Percentiles rank a stretch among this genome's conserved stretches.
These are phyloP conservation scores for Acrodontium crateriforme DNA, from an alignment of 2,329 filamentous ascomycete genomes.

Conservation along the genomic window DNA sequence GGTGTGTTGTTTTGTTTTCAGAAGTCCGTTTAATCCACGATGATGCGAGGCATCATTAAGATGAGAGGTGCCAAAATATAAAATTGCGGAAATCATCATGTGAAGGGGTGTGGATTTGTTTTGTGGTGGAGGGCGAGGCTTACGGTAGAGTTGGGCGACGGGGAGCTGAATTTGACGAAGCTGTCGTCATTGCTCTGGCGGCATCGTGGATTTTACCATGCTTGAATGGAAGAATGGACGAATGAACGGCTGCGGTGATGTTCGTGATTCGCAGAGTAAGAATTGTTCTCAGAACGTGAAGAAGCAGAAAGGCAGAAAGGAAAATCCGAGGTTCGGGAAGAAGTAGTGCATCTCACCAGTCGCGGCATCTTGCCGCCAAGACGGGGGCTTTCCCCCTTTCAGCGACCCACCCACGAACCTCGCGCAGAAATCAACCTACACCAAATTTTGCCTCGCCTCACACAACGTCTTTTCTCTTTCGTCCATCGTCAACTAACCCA, in stretches of 20 bases:
- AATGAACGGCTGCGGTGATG: too few species aligned
- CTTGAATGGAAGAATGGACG: too few species aligned
- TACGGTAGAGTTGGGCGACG: neutral
- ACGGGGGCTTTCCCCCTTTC: too few species aligned
- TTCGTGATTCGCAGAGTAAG: too few species aligned
- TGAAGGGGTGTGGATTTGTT: conserved; percentile 18
- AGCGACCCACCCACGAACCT: too few species aligned
- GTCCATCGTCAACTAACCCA: conserved; percentile 8
- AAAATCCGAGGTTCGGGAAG: too few species aligned
- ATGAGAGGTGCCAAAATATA: conserved; percentile 98
- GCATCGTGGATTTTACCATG: neutral
- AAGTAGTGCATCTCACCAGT: conserved; percentile 3
- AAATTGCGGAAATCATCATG: conserved; percentile 60
- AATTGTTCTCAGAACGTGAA: too few species aligned
- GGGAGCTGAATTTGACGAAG: conserved; percentile 2
- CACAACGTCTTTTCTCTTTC: neutral
- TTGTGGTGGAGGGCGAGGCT: too few species aligned
- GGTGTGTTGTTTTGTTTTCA: too few species aligned
- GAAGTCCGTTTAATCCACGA: conserved; percentile 82
- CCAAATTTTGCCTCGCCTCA: conserved; percentile 1
- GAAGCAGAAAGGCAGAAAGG: too few species aligned
- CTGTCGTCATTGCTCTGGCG: neutral
- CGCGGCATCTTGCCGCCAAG: conserved; percentile 6
- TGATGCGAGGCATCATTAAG: conserved; percentile 50
- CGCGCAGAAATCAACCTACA: neutral